A percentile compares a stretch with the other conserved stretches of the same genome.
These are phyloP conservation scores for Gossypium aridum DNA, from an alignment of 441 rosid genomes.

Conservation along the genomic window DNA sequence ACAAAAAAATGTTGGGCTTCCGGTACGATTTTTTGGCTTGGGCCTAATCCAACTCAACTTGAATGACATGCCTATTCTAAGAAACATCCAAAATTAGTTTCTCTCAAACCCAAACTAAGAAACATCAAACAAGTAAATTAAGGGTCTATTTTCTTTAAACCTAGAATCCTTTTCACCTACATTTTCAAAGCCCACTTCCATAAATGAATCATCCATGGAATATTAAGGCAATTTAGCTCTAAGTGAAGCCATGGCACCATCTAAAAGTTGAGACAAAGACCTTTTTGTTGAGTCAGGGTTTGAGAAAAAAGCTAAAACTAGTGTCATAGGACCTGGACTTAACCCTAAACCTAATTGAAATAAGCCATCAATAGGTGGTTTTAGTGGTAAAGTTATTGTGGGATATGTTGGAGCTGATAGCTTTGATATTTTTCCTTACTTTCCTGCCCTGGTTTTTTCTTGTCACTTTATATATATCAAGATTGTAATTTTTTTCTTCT, in stretches of 20 bases:
- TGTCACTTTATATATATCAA: too few relatives aligned
- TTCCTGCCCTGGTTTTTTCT: background rate
- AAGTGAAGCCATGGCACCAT: background rate
- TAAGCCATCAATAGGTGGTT: constrained; percentile 30
- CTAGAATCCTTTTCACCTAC: background rate
- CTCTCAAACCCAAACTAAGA: too few relatives aligned
- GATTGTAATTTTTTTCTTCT: too few relatives aligned
- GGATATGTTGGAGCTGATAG: constrained; percentile 43
- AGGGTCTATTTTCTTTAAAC: background rate
- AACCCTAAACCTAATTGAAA: background rate
- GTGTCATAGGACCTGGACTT: background rate
- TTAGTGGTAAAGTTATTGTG: constrained; percentile 58
- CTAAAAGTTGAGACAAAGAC: background rate
- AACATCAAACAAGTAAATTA: background rate
- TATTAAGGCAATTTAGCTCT: background rate
- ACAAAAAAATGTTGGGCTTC: too few relatives aligned
- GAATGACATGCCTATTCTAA: too few relatives aligned
- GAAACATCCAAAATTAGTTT: too few relatives aligned
- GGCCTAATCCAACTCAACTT: too few relatives aligned
- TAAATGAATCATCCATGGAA: background rate
- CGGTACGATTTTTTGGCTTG: too few relatives aligned
- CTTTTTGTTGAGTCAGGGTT: background rate
- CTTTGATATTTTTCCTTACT: constrained; percentile 21
- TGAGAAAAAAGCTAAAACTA: background rate
- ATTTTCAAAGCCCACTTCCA: background rate